Base-by-base conservation (phyloP, 345 rosid genomes). In the Passiflora organensis region DNA sequence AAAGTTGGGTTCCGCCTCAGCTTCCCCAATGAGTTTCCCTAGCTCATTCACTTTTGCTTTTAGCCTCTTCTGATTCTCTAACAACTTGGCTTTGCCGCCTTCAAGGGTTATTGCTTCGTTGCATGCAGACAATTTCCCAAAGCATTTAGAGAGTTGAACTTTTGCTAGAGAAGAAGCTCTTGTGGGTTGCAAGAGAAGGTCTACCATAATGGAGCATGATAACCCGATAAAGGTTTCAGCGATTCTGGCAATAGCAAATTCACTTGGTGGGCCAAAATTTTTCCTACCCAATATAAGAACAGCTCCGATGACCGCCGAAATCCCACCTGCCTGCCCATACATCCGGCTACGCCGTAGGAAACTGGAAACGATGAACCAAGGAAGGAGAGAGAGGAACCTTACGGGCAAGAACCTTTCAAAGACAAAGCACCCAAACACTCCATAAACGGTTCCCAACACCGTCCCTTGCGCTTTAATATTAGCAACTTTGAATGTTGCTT, bases 401-500 rank as follows among this genome's bases (percentile, higher is more conserved):
- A 88, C 17, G 0, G 87, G 62, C 71, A 88, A 62, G 69, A 72
- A 79, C 66, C 77, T 79, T 51, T 81, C 76, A 51, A 85, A 88
- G 24, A 91, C 79, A 71, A 82, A 88, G 61, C 85, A 83, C 1
- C 93, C 95, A 50, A 88, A 19, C 21, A 88, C 96, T 48, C 96
- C 98, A 34, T 91, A 91, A 0, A 88, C 89, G 1, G 93, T 80
- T 42, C 96, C 98, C 18, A 91, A 55, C 15, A 88, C 98, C 14
- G 98, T 86, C 56, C 98, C 98, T 69, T 88, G 98, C 10, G 93
- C 90, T 71, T 79, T 91, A 19, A 82, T 68, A 34, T 91, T 91
- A 4, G 96, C 81, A 47, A 80, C 78, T 66, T 71, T 82, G 60
- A 88, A 91, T 48, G 96, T 84, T 0, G 96, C 80, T 66, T 91